These are phyloP conservation scores for Cornus kousa DNA, from an alignment of 148 eudicot genomes.

Conservation along the genomic window DNA sequence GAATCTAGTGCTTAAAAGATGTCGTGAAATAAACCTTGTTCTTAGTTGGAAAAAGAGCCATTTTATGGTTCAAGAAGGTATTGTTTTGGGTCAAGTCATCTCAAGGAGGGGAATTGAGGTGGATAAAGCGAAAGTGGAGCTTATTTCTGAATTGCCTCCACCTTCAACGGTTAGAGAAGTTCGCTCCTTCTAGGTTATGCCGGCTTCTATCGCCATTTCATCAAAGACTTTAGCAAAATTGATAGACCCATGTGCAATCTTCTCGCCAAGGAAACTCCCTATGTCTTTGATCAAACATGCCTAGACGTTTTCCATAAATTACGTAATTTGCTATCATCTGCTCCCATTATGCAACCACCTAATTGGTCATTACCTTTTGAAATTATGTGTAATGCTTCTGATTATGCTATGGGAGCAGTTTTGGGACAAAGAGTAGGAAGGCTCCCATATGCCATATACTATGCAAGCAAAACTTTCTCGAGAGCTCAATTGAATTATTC, in stretches of 20 bases:
- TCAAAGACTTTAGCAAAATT: background rate
- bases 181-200: background rate
- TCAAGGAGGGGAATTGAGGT: too few species aligned
- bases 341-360: background rate
- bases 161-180: too few species aligned
- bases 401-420: background rate
- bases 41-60: too few species aligned
- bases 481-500: background rate
- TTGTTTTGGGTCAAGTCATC: too few species aligned
- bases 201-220: background rate
- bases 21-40: too few species aligned
- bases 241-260: background rate
- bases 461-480: background rate
- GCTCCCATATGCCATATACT: background rate
- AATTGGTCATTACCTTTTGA: background rate
- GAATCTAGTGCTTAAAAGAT: too few species aligned
- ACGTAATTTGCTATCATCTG: background rate
- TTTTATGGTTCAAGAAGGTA: too few species aligned
- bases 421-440: background rate
- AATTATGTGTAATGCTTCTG: background rate
- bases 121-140: too few species aligned
- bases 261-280: background rate
- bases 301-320: background rate
- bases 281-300: background rate
- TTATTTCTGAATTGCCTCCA: too few species aligned